Conservation (phyloP, 2,329 filamentous ascomycete species). For the Talaromyces sp. region DNA sequence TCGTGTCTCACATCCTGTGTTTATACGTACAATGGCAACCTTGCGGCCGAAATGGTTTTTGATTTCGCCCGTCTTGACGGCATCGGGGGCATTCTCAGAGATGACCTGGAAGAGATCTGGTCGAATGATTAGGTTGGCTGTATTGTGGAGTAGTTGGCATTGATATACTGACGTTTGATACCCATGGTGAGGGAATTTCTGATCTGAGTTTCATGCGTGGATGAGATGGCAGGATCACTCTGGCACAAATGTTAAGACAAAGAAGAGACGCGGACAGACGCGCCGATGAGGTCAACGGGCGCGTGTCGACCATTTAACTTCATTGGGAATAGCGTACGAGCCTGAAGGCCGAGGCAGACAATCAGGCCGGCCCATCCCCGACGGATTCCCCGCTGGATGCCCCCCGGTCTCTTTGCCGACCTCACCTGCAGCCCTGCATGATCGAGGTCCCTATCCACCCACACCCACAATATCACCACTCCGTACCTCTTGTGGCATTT, state of each 20-base stretch:
- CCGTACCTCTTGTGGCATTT: not conserved
- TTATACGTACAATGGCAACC: conserved; percentile 77
- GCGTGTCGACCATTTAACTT: conserved; percentile 11
- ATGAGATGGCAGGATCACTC: not conserved
- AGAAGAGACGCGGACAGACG: conserved; percentile 6
- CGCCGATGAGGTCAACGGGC: conserved; percentile 14
- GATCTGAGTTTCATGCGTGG: not conserved
- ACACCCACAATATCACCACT: not conserved
- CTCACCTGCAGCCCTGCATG: not conserved
- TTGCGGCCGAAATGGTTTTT: conserved; percentile 99
- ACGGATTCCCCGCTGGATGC: conserved; percentile 4
- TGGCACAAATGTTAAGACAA: too few relatives aligned
- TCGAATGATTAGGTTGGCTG: not conserved
- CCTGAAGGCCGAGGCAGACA: not conserved
- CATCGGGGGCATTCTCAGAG: conserved; percentile 88
- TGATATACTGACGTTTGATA: conserved; percentile 44
- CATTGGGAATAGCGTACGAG: conserved; percentile 1
- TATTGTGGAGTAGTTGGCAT: not conserved
- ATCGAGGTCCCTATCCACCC: not conserved
- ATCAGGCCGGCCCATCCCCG: not conserved
- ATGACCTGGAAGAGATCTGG: conserved; percentile 71
- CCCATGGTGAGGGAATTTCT: conserved; percentile 36
- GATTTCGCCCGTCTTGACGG: conserved; percentile 94
- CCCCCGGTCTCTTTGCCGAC: conserved; percentile 5
- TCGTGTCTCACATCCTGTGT: not conserved